Percentiles rank a stretch among this genome's conserved stretches.
phyloP scores from a whole-genome alignment of 1,139 yeast genomes.

The Blastobotrys elegans region DNA sequence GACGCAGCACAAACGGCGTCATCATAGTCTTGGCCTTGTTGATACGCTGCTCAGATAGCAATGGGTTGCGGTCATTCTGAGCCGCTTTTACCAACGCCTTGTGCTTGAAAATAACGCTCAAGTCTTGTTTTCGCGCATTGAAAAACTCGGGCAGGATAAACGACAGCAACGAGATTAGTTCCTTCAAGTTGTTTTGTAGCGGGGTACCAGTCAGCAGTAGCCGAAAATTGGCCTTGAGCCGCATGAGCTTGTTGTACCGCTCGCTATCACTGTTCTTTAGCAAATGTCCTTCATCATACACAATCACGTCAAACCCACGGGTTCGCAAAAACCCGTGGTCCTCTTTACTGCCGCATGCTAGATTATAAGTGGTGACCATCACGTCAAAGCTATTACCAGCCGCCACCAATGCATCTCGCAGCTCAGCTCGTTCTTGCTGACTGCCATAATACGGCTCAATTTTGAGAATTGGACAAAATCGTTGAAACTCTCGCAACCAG shows the following conservation, averaged over 20 bases:
- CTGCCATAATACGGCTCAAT: conserved; percentile 95
- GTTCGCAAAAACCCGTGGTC: conserved; percentile 76
- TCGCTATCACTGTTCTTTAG: conserved; percentile 85
- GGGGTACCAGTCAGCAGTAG: conserved; percentile 94
- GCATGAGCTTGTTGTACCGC: conserved; percentile 81
- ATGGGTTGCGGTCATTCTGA: conserved; percentile 54
- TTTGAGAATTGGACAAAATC: conserved; percentile 72
- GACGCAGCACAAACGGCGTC: conserved; percentile 93
- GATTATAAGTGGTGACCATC: conserved; percentile 84
- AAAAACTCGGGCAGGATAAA: conserved; percentile 85
- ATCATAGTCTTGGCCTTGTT: conserved; percentile 93
- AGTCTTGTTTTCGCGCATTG: conserved; percentile 74
- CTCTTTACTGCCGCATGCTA: conserved; percentile 81
- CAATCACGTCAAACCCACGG: conserved; percentile 76
- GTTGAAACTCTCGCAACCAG: conserved; percentile 91
- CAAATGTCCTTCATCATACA: conserved; percentile 97
- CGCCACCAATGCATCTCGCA: conserved; percentile 57
- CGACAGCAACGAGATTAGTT: conserved; percentile 80
- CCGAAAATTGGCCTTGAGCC: conserved; percentile 72
- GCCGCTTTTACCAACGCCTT: conserved; percentile 62
- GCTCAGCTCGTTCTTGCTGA: conserved; percentile 75
- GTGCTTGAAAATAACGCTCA: conserved; percentile 78
- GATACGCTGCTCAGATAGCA: conserved; percentile 85
- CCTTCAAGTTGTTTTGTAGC: conserved; percentile 84
- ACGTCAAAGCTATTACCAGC: conserved; percentile 72